Evolutionary conservation across 2,329 filamentous ascomycete genomes (phyloP), one percentile per base, ranked within the genome.

Genomic region (Cladophialophora exuberans): DNA sequence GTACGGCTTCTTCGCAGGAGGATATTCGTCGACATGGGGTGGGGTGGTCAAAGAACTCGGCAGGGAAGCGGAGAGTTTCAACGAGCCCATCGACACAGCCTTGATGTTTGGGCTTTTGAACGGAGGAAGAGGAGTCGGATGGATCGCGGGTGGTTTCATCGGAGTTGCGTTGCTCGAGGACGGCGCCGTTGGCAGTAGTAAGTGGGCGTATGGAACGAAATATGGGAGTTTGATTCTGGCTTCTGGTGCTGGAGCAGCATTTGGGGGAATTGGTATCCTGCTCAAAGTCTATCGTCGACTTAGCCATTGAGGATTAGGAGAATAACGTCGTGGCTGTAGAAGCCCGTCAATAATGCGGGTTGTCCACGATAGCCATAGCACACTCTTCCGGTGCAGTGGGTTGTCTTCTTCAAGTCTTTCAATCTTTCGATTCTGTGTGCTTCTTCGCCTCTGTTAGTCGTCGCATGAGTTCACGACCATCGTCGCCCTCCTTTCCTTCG

Each of bases 401-500:
- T 45, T 26, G 50, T 36, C 15, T 6, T 35, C n/a, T n/a, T n/a
- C n/a, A n/a, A 18, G 6, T 23, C 15, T 15, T 30, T 59, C 56
- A 59, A 22, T 39, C 48, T 9, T 47, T 55, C n/a, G 38, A 30
- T 43, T 44, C 39, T 2, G 48, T 42, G 13, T 50, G 55, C 18
- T 41, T 56, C 62, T 86, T 70, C 68, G 90, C 72, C 49, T 81
- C 80, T 46, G 80, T 78, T 66, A 92, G 68, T 83, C 61, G 75
- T 73, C 73, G 86, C 82, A 72, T 82, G 59, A 78, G 71, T 68
- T 75, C 77, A 67, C 73, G 79, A 59, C 75, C 76, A 41, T 78
- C 76, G 56, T 81, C 69, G 61, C 70, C 64, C 64, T 60, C 74
- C 42, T 68, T 84, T 10, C 87, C 88, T 76, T 96, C 91, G 70